Conservation (phyloP, 2,329 filamentous ascomycete genomes). For the Tricladium varicosporioides region DNA sequence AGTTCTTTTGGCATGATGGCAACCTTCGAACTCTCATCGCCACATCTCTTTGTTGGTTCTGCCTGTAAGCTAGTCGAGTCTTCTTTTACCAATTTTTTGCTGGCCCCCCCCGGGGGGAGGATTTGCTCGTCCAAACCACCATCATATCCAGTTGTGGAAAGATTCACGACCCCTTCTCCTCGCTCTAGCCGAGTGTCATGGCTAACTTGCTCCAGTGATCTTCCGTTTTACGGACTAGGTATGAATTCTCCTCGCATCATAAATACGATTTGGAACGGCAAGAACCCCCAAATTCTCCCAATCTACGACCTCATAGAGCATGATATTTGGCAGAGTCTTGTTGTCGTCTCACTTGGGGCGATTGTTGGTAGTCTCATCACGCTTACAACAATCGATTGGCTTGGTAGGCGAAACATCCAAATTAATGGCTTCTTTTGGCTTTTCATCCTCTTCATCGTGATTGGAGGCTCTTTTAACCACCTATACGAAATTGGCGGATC, state of each 20-base stretch:
- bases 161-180: too few relatives aligned
- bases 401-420: slow-evolving; percentile 23
- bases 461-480: slow-evolving; percentile 21
- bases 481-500: slow-evolving; percentile 12
- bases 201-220: slow-evolving; percentile 3
- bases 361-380: slow-evolving; percentile 19
- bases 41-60: slow-evolving; percentile 44
- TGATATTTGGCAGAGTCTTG: slow-evolving; percentile 22
- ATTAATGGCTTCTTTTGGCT: slow-evolving; percentile 26
- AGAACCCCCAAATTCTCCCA: neutral
- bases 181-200: too few relatives aligned
- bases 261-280: slow-evolving; percentile 20
- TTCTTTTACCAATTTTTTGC: too few relatives aligned
- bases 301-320: slow-evolving; percentile 18
- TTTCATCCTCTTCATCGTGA: slow-evolving; percentile 24
- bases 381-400: slow-evolving; percentile 20
- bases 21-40: slow-evolving; percentile 60
- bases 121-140: too few relatives aligned
- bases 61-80: too few relatives aligned
- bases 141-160: too few relatives aligned
- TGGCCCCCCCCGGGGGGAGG: too few relatives aligned
- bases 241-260: slow-evolving; percentile 49
- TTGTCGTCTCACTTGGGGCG: slow-evolving; percentile 22
- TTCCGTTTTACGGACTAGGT: slow-evolving; percentile 55
- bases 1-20: slow-evolving; percentile 39